These are phyloP conservation scores for Pseudopyricularia javanii DNA, from an alignment of 2,329 filamentous ascomycete species.

Conservation along the genomic window DNA sequence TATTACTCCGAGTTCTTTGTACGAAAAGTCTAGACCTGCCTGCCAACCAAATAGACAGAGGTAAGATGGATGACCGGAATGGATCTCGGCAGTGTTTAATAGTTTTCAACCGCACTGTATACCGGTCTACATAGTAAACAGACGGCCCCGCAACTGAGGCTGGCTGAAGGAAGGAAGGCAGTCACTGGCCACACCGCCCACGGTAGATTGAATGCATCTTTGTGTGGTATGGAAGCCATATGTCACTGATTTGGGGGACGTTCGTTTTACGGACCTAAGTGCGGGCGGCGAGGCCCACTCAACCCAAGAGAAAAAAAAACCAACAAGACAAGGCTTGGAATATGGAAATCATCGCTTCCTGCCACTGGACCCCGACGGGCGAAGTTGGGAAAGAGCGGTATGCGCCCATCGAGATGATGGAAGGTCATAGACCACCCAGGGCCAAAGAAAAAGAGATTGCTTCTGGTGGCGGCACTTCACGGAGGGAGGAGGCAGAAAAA, in stretches of 20 bases:
- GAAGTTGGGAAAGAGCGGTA: not conserved
- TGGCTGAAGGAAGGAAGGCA: not conserved
- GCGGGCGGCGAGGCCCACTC: not conserved
- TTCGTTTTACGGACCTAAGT: too few relatives aligned
- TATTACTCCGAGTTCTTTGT: too few relatives aligned
- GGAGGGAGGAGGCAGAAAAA: not conserved
- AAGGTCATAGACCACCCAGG: not conserved
- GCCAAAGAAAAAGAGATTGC: not conserved
- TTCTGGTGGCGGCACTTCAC: not conserved
- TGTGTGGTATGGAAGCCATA: too few relatives aligned
- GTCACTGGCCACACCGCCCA: not conserved
- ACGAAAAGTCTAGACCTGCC: too few relatives aligned
- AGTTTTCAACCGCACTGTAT: not conserved
- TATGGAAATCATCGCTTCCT: not conserved
- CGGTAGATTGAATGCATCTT: not conserved
- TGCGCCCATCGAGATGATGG: not conserved
- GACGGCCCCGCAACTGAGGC: not conserved
- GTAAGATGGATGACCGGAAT: not conserved
- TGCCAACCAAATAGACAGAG: not conserved
- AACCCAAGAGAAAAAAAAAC: not conserved
- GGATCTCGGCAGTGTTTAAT: not conserved
- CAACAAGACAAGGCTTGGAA: not conserved
- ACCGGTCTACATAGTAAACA: not conserved
- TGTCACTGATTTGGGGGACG: too few relatives aligned
- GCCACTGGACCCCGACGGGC: not conserved